Base-by-base conservation (phyloP, 805 yeast genomes). In the Helenozyma rhizophorensis region DNA sequence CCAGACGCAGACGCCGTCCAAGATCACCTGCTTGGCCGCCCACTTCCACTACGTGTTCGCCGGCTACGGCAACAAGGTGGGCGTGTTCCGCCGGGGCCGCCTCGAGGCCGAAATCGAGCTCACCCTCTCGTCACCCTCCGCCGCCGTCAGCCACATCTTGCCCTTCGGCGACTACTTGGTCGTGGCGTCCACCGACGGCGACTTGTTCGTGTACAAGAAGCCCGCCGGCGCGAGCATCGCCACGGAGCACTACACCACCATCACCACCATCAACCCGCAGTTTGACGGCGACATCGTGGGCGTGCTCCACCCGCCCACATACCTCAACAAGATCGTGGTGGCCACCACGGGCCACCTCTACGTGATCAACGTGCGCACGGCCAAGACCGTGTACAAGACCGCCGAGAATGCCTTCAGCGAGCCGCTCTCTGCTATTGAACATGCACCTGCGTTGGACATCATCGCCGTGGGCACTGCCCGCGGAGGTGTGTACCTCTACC, bases 21-120 rank as follows among this genome's bases (percentile, higher is more conserved):
- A 76, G 36, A 88, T 90, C 43, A 76, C 81, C 16, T 74, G 81
- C 14, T 62, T 90, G 28, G 70, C 81, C 14, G 80, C 96, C 2
- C 94, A 86, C 58, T 78, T 77, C 67, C 97, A 90, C 51, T 73
- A 80, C 53, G 86, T 87, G 2, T 90, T 70, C 54, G 95, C 85
- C 21, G 82, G 82, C 0, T 81, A 76, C 62, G 87, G 79, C 18
- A 72, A 74, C 47, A 67, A 71, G 36, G 69, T 90, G 32, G 94
- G 95, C 2, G 68, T 89, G 27, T 93, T 72, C 65, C 82, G 76
- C 49, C 76, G 97, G 62, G 98, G 97, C 27, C 72, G 68, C 36
- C 62, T 85, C 23, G 79, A 74, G 45, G 57, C 56, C 2, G 49
- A 46, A 21, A 21, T 44, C 22, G 25, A 14, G 21, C 24, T 46